Evolutionary conservation across 2,329 filamentous ascomycete genomes (phyloP).

Genomic region (Colletotrichum magnum): DNA sequence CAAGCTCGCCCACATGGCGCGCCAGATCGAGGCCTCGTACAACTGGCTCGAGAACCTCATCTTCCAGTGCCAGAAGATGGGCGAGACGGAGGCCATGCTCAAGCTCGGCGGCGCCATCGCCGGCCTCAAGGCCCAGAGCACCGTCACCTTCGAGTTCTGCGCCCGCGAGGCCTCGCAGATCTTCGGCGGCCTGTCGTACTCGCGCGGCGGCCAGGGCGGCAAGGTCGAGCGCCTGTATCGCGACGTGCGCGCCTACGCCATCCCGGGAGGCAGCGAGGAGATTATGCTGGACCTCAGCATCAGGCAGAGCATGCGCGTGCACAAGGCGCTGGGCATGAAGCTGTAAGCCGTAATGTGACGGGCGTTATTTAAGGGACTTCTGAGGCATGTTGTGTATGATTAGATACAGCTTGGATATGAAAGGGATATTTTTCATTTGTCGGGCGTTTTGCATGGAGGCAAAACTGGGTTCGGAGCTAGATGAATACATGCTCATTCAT

Average conservation of each 20-base stretch:
- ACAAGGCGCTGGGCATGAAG: constrained; percentile 96
- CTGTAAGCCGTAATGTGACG: constrained; percentile 65
- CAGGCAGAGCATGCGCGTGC: constrained; percentile 88
- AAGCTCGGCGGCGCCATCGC: constrained; percentile 96
- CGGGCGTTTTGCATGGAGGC: constrained; percentile 40
- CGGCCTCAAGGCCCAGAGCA: constrained; percentile 92
- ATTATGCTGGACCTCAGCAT: constrained; percentile 99
- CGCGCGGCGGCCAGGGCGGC: constrained; percentile 91
- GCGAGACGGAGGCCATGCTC: constrained; percentile 94
- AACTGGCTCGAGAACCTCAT: constrained; percentile 97
- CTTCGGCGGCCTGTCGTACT: constrained; percentile 94
- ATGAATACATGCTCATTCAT: constrained; percentile 22
- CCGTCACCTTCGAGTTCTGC: constrained; percentile 97
- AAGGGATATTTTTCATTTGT: constrained; percentile 16
- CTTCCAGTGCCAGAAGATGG: constrained; percentile 94
- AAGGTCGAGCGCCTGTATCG: constrained; percentile 96
- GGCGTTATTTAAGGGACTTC: background rate
- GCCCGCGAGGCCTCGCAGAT: constrained; percentile 97
- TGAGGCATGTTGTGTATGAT: constrained; percentile 34
- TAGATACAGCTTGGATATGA: constrained; percentile 30
- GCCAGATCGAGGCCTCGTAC: constrained; percentile 97
- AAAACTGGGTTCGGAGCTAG: constrained; percentile 24
- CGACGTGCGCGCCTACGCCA: constrained; percentile 95
- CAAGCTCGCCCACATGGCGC: constrained; percentile 98
- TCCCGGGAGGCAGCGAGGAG: constrained; percentile 96